Evolutionary conservation across 768 basidiomycete genomes (phyloP), one percentile per base, ranked within the genome.

Genomic region (Leucosporidium scottii): DNA sequence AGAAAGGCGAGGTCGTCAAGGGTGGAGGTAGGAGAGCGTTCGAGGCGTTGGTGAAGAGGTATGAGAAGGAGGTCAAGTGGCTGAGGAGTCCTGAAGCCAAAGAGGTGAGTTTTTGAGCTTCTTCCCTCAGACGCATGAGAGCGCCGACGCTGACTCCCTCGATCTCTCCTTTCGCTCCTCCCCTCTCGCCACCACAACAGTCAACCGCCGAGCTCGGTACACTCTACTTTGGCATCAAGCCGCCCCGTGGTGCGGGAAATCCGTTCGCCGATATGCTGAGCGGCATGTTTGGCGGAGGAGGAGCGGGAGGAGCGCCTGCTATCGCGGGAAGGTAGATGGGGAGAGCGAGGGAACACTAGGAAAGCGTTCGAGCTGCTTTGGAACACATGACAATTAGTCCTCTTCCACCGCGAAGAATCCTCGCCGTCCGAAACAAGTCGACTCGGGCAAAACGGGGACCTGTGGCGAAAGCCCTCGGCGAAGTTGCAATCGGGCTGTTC

Each of bases 201-300:
- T 81, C 81, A n/a, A 78, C 89, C 59, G 81, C 81, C 60, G 87
- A 89, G 62, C 80, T 93, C 60, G 86, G 84, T 6, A 82, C 82
- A 20, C 77, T 92, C 30, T 93, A 90, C 79, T 98, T 99, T 79
- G 87, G 87, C 12, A 87, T 98, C 59, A 88, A 90, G 10, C 87
- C 86, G 47, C 89, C 91, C 30, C 59, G 60, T 82, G 84, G 86
- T 76, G 83, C 85, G 17, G 85, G 82, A 10, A 94, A 94, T 76
- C 88, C 93, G 8, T 78, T 97, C 59, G 89, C 69, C 67, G 71
- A 72, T 50, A 72, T 97, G 83, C 80, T 98, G 78, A 90, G 91
- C 7, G 86, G 87, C 7, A 80, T 97, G 76, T 88, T 98, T 66
- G 93, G 93, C 31, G 90, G 90, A 10, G 83, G 83, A 2, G 74